Base-by-base conservation (phyloP, 177 flowering plant genomes). In the Vitis hybrid region DNA sequence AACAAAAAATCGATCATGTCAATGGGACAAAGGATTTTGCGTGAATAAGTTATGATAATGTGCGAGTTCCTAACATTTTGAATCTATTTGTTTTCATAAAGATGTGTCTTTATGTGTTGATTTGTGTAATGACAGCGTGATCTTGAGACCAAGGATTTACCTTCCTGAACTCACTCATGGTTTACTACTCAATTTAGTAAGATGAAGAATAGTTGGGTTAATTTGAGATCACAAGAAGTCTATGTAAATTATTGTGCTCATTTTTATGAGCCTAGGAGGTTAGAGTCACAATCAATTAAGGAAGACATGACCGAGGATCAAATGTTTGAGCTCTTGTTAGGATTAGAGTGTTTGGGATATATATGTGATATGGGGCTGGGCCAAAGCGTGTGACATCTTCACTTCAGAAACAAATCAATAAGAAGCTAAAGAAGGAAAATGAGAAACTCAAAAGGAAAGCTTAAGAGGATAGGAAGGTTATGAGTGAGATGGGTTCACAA, bases 21-120 rank as follows among this genome's bases (percentile, higher is more conserved):
- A 12, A 9, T 50, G 13, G 52, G 13, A 50, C 52, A 50, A 50
- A 50, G 13, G 10, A 0, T 50, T 50, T 50, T 12, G 2, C 52
- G 10, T 12, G 52, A 12, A 50, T 50, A 50, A 50, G 52, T 9
- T 50, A 50, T 50, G 52, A 50, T 50, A 50, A 12, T 50, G 52
- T 50, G 13, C 0, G 52, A 9, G 10, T 50, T 50, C 11, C 13
- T 50, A 50, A 50, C 13, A 12, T 50, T 50, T 50, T 9, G 52
- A 12, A 50, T 50, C 3, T 12, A 9, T 50, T 9, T 0, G 3
- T 50, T 9, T 50, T 9, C 13, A 50, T 50, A 50, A 9, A 50
- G 2, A 7, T 50, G 13, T 50, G 0, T 50, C 10, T 50, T 9
- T 50, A 50, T 50, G 13, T 50, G 0, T 50, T 12, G 0, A 50